phyloP scores from a whole-genome alignment of 2,329 filamentous ascomycete species.

The Pyrenochaeta sp. region DNA sequence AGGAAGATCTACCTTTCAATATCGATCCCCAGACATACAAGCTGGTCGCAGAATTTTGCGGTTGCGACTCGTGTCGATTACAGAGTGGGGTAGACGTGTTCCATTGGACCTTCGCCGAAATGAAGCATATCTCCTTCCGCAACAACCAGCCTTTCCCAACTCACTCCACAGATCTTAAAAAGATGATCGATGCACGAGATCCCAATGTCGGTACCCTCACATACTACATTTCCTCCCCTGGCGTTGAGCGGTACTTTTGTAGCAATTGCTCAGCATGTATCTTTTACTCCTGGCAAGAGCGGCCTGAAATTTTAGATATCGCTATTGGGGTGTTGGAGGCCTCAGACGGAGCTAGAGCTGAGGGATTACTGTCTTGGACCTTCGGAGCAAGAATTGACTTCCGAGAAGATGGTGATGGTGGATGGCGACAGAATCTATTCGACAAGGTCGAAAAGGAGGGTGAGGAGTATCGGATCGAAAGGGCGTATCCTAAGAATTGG shows the following conservation, averaged over 20 bases:
- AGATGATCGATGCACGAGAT: slow-evolving; percentile 47
- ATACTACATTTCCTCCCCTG: slow-evolving; percentile 55
- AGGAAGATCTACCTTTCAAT: slow-evolving; percentile 52
- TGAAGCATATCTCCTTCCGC: slow-evolving; percentile 52
- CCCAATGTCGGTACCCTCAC: slow-evolving; percentile 54
- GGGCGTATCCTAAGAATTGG: slow-evolving; percentile 48
- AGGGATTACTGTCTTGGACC: slow-evolving; percentile 56
- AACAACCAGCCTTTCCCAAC: slow-evolving; percentile 37
- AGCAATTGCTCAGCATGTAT: slow-evolving; percentile 57
- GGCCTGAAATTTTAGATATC: slow-evolving; percentile 54
- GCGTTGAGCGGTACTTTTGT: slow-evolving; percentile 61
- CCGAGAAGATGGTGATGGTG: slow-evolving; percentile 47
- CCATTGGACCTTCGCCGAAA: slow-evolving; percentile 56
- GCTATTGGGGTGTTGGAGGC: slow-evolving; percentile 57
- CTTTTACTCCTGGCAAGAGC: slow-evolving; percentile 55
- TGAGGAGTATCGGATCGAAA: slow-evolving; percentile 47
- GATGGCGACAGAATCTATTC: slow-evolving; percentile 53
- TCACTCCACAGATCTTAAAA: slow-evolving; percentile 44
- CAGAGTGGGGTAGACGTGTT: slow-evolving; percentile 55
- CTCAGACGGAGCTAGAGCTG: slow-evolving; percentile 57
- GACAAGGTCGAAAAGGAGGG: slow-evolving; percentile 42
- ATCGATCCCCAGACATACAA: slow-evolving; percentile 57
- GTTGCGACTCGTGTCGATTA: slow-evolving; percentile 59
- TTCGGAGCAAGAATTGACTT: slow-evolving; percentile 39
- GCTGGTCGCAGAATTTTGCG: slow-evolving; percentile 52